Conservation (phyloP, 2,329 filamentous ascomycete genomes). For the Fusarium dlaminii region DNA sequence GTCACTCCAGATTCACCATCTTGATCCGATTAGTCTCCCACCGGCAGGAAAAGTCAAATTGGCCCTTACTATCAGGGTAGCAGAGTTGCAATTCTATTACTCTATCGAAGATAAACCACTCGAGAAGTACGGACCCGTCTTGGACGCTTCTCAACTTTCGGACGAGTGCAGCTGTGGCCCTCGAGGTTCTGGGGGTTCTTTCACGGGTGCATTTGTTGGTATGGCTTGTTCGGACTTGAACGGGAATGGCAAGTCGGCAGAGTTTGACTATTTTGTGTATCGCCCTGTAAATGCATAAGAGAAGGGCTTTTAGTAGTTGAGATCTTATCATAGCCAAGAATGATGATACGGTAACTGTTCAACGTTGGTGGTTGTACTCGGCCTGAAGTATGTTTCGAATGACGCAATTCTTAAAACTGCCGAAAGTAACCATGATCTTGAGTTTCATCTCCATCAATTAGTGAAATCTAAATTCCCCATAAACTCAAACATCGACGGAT, state of each 20-base stretch:
- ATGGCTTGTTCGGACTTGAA: slow-evolving; percentile 65
- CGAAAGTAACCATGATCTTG: neutral
- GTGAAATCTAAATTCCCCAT: neutral
- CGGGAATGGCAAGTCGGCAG: slow-evolving; percentile 56
- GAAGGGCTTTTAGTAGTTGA: neutral
- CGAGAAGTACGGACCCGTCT: slow-evolving; percentile 61
- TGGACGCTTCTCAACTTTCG: slow-evolving; percentile 66
- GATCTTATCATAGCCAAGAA: neutral
- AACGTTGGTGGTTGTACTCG: neutral
- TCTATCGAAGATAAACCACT: slow-evolving; percentile 56
- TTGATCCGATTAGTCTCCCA: slow-evolving; percentile 58
- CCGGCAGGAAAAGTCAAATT: slow-evolving; percentile 63
- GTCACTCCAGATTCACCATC: slow-evolving; percentile 54
- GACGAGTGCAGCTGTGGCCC: slow-evolving; percentile 66
- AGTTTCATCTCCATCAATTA: neutral
- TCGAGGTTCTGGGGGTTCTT: slow-evolving; percentile 67
- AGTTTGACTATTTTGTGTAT: slow-evolving; percentile 58
- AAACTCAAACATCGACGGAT: neutral
- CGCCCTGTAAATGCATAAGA: neutral
- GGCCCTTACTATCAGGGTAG: slow-evolving; percentile 60
- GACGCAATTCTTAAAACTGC: neutral
- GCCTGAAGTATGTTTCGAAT: neutral
- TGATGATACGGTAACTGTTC: neutral
- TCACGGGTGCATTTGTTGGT: slow-evolving; percentile 69
- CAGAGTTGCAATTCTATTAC: slow-evolving; percentile 65